Conservation (phyloP, 371 early-diverging fungal genomes). For the Mucor circinelloides region DNA sequence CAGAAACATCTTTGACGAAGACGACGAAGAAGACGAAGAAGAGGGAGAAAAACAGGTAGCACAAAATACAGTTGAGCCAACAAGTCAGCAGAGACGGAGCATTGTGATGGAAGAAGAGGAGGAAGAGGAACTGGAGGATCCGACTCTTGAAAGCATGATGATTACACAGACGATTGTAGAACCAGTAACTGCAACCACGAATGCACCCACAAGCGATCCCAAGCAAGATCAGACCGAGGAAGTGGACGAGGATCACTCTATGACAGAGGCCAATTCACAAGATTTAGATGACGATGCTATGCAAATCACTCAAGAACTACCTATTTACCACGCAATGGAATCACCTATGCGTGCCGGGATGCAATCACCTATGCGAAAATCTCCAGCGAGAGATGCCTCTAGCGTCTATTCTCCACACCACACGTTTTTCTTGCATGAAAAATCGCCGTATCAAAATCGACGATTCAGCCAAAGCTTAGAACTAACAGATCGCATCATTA, state of each 20-base stretch:
- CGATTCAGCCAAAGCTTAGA: not conserved
- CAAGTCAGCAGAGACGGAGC: not conserved
- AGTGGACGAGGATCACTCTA: not conserved
- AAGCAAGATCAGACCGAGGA: not conserved
- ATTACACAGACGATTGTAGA: not conserved
- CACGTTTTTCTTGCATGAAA: slow-evolving; percentile 4
- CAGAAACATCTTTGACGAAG: slow-evolving; percentile 10
- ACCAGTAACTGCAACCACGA: not conserved
- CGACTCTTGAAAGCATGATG: not conserved
- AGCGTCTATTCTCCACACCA: not conserved
- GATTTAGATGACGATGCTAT: not conserved
- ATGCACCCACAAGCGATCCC: not conserved
- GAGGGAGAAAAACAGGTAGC: not conserved
- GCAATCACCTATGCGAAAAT: not conserved
- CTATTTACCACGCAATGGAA: not conserved
- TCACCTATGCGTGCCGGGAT: not conserved
- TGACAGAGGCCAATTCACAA: not conserved
- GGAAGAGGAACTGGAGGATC: not conserved
- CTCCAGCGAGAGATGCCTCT: not conserved
- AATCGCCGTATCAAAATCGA: not conserved
- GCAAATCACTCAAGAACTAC: slow-evolving; percentile 4
- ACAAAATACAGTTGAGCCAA: not conserved
- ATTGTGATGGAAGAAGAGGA: not conserved
- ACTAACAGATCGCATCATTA: not conserved
- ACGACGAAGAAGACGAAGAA: not conserved